A percentile compares a stretch with the other conserved stretches of the same genome.
Evolutionary conservation across 148 eudicot genomes (phyloP).

Genomic region (Cornus suecica): DNA sequence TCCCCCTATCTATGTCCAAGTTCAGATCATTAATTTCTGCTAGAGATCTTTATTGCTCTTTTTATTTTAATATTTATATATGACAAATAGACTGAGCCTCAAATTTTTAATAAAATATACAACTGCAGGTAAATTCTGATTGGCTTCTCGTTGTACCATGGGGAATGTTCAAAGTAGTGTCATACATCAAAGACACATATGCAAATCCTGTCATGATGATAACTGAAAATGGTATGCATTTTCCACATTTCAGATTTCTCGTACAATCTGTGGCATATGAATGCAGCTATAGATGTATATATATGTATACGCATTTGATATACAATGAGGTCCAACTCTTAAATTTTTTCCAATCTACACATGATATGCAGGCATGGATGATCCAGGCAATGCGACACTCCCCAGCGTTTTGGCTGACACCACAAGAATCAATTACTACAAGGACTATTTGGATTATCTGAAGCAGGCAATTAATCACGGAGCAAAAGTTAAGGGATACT

Average conservation of each 20-base stretch:
- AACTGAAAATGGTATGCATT: constrained; percentile 72
- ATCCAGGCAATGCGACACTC: constrained; percentile 72
- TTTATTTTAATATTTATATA: background rate
- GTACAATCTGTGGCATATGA: background rate
- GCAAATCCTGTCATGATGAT: constrained; percentile 76
- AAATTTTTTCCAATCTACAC: too few relatives aligned
- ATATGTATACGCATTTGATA: too few relatives aligned
- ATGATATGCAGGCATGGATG: constrained; percentile 78
- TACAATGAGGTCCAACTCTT: background rate
- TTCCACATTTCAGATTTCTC: background rate
- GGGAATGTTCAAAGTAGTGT: constrained; percentile 85
- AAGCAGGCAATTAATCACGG: constrained; percentile 75
- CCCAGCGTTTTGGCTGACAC: constrained; percentile 53
- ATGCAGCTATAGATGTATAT: too few relatives aligned
- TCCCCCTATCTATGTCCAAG: background rate
- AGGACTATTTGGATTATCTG: constrained; percentile 49
- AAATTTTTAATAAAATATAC: background rate
- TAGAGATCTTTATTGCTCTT: background rate
- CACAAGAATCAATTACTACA: constrained; percentile 68
- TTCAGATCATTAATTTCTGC: background rate
- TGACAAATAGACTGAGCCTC: background rate
- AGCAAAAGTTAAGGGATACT: constrained; percentile 82
- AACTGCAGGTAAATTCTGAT: constrained; percentile 67
- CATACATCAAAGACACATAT: constrained; percentile 71
- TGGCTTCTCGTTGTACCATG: constrained; percentile 91